These are phyloP conservation scores for Ustilago cynodontis DNA, from an alignment of 1,284 basidiomycete genomes.

Conservation along the genomic window DNA sequence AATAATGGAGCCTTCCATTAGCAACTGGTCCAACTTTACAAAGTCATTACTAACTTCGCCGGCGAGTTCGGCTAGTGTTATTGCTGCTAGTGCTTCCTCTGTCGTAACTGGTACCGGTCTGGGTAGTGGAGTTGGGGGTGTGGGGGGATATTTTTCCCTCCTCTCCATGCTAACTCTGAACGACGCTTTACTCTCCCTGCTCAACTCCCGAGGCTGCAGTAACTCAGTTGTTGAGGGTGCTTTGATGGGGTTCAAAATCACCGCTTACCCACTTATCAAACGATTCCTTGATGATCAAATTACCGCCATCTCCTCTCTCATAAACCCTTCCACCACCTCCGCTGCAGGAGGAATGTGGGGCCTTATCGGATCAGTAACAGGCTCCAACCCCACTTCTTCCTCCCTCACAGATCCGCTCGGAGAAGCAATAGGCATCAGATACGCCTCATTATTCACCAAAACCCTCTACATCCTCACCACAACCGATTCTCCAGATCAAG, in stretches of 20 bases:
- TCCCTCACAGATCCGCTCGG: neutral
- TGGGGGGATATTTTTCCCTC: conserved; percentile 38
- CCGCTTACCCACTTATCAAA: conserved; percentile 57
- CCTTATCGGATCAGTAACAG: conserved; percentile 6
- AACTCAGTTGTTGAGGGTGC: conserved; percentile 46
- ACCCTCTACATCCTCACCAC: conserved; percentile 24
- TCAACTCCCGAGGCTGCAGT: conserved; percentile 35
- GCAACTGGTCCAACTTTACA: conserved; percentile 44
- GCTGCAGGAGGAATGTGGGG: conserved; percentile 5
- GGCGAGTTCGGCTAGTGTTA: conserved; percentile 7
- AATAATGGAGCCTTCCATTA: conserved; percentile 63
- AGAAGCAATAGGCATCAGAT: conserved; percentile 21
- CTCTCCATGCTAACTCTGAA: conserved; percentile 53
- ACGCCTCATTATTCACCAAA: conserved; percentile 38
- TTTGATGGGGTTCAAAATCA: conserved; percentile 60
- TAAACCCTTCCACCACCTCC: conserved; percentile 7
- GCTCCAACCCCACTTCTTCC: conserved; percentile 1
- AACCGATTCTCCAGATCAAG: conserved; percentile 13
- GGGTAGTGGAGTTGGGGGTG: neutral
- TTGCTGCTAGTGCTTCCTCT: conserved; percentile 11
- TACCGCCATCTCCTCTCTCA: conserved; percentile 25
- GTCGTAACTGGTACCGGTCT: neutral
- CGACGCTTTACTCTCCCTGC: conserved; percentile 38
- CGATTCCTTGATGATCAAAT: conserved; percentile 58
- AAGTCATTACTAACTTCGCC: conserved; percentile 37